Conservation (phyloP, 2,329 filamentous ascomycete genomes). For the Westerdykella ornata region DNA sequence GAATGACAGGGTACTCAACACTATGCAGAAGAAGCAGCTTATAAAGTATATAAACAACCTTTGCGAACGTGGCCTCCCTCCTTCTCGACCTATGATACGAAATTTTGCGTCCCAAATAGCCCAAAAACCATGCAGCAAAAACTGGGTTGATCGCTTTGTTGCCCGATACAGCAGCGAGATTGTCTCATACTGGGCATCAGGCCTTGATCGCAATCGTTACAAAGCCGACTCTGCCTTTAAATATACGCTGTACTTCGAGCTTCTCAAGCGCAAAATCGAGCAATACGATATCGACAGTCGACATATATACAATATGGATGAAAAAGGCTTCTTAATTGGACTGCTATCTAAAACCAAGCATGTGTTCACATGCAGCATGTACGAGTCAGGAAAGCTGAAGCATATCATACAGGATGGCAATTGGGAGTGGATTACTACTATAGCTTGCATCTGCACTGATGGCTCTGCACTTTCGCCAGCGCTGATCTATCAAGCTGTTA, state of each 20-base stretch:
- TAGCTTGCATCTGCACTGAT: constrained; percentile 2
- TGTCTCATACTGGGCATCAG: constrained; percentile 8
- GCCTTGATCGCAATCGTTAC: constrained; percentile 13
- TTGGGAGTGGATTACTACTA: constrained; percentile 2
- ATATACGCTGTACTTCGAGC: constrained; percentile 14
- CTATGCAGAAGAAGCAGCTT: constrained; percentile 11
- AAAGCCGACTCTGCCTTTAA: constrained; percentile 13
- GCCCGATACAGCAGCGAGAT: constrained; percentile 6
- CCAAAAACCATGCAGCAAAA: constrained; percentile 4
- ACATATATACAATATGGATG: neutral
- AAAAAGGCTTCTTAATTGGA: constrained; percentile 4
- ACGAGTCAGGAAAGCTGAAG: neutral
- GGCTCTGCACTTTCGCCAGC: constrained; percentile 3
- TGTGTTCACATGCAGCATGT: neutral
- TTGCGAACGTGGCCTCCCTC: constrained; percentile 8
- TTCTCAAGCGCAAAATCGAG: neutral
- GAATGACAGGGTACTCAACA: constrained; percentile 3
- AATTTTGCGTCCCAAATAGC: constrained; percentile 11
- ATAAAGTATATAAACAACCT: constrained; percentile 13
- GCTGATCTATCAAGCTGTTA: constrained; percentile 8
- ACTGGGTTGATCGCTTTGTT: constrained; percentile 14
- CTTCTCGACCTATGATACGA: constrained; percentile 11
- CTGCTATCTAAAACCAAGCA: constrained; percentile 3
- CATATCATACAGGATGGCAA: neutral
- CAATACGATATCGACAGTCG: neutral